Conservation (phyloP, 192 early-diverging fungal species). For the Pilaira anomala region DNA sequence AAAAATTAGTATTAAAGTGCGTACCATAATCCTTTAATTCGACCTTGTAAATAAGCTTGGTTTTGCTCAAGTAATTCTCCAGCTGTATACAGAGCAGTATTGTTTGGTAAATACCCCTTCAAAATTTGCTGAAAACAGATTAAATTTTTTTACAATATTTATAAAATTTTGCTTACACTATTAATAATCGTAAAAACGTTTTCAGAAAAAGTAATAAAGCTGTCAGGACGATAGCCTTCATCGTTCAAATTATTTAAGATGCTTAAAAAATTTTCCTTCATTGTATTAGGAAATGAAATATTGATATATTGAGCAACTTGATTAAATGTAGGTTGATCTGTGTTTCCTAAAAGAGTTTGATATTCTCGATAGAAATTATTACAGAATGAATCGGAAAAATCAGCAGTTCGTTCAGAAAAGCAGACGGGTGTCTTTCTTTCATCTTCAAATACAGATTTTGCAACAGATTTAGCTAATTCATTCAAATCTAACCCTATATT, state of each 20-base stretch:
- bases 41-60: conserved; percentile 6
- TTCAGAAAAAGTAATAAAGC: conserved; percentile 23
- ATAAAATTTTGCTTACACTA: conserved; percentile 7
- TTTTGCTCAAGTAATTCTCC: conserved; percentile 23
- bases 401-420: neutral
- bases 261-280: neutral
- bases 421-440: neutral
- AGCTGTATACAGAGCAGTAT: conserved; percentile 12
- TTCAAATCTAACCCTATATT: neutral
- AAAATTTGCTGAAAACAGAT: conserved; percentile 7
- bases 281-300: neutral
- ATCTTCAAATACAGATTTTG: conserved; percentile 5
- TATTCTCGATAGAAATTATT: neutral
- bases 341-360: neutral
- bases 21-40: conserved; percentile 16
- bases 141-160: neutral
- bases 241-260: neutral
- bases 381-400: neutral
- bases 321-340: neutral
- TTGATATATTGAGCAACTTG: conserved; percentile 16
- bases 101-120: conserved; percentile 16
- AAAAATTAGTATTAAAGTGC: neutral
- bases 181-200: conserved; percentile 21
- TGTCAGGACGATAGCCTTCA: conserved; percentile 6
- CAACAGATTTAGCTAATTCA: neutral